Conservation (phyloP, 208 protist genomes). For the Porcisia hertigi region DNA sequence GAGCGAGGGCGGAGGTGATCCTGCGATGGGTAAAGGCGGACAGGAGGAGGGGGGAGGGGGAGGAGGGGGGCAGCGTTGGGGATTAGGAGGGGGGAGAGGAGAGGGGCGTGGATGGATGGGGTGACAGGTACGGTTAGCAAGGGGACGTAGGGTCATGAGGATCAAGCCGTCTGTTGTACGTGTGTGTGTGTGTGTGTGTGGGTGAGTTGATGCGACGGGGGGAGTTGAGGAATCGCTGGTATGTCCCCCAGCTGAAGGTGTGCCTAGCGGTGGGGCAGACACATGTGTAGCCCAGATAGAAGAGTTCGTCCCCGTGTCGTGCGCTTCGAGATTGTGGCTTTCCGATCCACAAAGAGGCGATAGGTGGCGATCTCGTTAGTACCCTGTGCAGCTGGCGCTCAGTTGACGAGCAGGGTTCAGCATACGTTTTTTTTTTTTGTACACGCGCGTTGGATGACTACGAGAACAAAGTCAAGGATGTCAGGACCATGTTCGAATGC, state of each 20-base stretch:
- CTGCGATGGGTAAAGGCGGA: not conserved
- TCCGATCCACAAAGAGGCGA: not conserved
- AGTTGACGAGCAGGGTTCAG: not conserved
- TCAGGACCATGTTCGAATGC: not conserved
- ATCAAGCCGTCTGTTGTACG: too few species aligned
- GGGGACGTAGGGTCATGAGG: too few species aligned
- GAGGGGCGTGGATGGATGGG: too few species aligned
- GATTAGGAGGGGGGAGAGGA: too few species aligned
- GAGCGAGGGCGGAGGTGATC: not conserved
- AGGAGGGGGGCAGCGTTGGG: not conserved
- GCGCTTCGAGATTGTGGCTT: not conserved
- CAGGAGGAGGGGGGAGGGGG: not conserved
- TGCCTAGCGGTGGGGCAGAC: not conserved
- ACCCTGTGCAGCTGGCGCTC: not conserved
- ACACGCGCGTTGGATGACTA: not conserved
- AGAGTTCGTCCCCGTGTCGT: not conserved
- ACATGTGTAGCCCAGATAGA: not conserved
- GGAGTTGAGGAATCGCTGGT: not conserved
- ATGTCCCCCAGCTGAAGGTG: not conserved
- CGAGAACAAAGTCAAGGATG: not conserved
- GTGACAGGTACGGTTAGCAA: too few species aligned
- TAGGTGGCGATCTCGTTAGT: not conserved
- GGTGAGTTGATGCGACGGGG: not conserved
- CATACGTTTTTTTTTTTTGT: not conserved
- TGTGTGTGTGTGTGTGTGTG: too few species aligned